phyloP scores from a whole-genome alignment of 805 yeast genomes.

The Pichia nakasei region DNA sequence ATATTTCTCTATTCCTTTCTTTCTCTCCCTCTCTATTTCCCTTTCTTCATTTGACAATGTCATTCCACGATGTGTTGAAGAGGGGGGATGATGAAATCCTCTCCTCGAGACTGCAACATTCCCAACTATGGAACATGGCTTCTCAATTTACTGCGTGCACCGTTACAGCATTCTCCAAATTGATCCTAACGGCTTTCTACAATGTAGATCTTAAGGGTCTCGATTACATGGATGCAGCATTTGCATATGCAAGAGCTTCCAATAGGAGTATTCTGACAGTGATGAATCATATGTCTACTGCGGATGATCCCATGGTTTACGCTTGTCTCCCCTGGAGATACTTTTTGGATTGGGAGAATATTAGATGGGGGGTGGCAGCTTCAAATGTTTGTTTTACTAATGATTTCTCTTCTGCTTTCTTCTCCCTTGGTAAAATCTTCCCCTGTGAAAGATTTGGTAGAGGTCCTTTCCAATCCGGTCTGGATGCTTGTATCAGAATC shows the following conservation, averaged over 20 bases:
- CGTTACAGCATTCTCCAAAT: conserved; percentile 57
- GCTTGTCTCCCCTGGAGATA: conserved; percentile 72
- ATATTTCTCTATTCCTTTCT: neutral
- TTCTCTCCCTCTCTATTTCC: neutral
- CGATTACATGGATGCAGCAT: conserved; percentile 55
- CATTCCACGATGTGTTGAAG: conserved; percentile 55
- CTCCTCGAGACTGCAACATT: conserved; percentile 42
- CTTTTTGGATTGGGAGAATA: conserved; percentile 50
- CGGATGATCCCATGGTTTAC: conserved; percentile 90
- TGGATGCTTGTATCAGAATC: conserved; percentile 79
- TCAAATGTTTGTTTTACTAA: conserved; percentile 76
- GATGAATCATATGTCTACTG: conserved; percentile 88
- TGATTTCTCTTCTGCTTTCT: conserved; percentile 45
- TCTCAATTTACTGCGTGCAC: conserved; percentile 62
- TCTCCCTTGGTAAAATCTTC: conserved; percentile 82
- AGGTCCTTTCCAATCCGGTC: conserved; percentile 86
- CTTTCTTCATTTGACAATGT: conserved; percentile 34
- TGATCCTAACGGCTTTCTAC: conserved; percentile 52
- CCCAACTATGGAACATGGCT: conserved; percentile 53
- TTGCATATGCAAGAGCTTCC: conserved; percentile 53
- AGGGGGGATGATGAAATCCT: conserved; percentile 66
- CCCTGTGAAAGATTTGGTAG: conserved; percentile 82
- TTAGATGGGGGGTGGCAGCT: conserved; percentile 95
- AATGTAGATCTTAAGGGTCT: conserved; percentile 53
- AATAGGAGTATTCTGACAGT: conserved; percentile 73